Percentiles rank a stretch among this genome's conserved stretches.
These are phyloP conservation scores for Leccinum angustisporum DNA, from an alignment of 1,284 basidiomycete genomes.

Conservation along the genomic window DNA sequence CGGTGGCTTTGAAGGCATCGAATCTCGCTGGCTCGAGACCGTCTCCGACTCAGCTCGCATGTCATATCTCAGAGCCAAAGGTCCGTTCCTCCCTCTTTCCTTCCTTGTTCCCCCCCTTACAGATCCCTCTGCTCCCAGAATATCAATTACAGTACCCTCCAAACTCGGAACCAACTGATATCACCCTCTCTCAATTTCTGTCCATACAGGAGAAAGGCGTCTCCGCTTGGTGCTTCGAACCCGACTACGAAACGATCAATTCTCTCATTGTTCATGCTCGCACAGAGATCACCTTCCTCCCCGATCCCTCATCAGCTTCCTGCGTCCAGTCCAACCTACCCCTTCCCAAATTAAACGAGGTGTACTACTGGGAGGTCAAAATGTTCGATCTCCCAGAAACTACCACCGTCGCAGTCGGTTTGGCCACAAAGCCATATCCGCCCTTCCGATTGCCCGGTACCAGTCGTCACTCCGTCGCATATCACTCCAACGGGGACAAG, in stretches of 20 bases:
- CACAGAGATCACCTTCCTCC: slow-evolving; percentile 94
- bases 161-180: slow-evolving; percentile 91
- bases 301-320: slow-evolving; percentile 90
- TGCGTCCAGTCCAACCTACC: slow-evolving; percentile 94
- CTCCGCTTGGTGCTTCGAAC: slow-evolving; percentile 96
- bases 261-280: slow-evolving; percentile 89
- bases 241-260: slow-evolving; percentile 91
- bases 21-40: slow-evolving; percentile 90
- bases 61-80: slow-evolving; percentile 86
- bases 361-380: slow-evolving; percentile 98
- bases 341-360: slow-evolving; percentile 92
- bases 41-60: slow-evolving; percentile 67
- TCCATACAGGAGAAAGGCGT: slow-evolving; percentile 98
- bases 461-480: slow-evolving; percentile 91
- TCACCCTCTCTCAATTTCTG: slow-evolving; percentile 94
- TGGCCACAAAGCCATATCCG: slow-evolving; percentile 95
- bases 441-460: slow-evolving; percentile 89
- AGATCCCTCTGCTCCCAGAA: slow-evolving; percentile 50
- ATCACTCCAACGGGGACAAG: slow-evolving; percentile 96
- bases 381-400: slow-evolving; percentile 90
- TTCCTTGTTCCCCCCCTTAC: neutral
- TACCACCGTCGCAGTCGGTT: slow-evolving; percentile 84
- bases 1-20: slow-evolving; percentile 89
- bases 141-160: slow-evolving; percentile 90
- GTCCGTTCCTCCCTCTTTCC: slow-evolving; percentile 44